These are phyloP conservation scores for Zangia roseola DNA, from an alignment of 768 basidiomycete species.

Conservation along the genomic window DNA sequence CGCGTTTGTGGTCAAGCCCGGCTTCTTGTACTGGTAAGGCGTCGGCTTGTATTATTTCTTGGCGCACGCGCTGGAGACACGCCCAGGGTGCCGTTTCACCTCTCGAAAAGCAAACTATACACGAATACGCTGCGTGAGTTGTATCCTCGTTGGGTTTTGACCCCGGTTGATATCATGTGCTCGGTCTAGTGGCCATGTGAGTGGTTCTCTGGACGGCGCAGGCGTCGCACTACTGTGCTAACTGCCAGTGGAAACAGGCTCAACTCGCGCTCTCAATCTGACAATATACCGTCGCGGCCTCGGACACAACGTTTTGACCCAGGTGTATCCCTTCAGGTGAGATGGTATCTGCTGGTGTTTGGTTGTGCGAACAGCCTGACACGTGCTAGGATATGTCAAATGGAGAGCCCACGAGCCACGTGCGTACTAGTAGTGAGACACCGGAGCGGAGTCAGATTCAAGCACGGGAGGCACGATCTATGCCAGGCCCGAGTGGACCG, in stretches of 20 bases:
- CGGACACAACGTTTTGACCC: background rate
- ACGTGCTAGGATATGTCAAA: background rate
- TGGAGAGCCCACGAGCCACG: background rate
- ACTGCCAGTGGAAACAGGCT: background rate
- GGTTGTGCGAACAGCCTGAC: background rate
- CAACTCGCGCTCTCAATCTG: background rate
- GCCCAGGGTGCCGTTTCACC: background rate
- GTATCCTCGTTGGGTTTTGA: background rate
- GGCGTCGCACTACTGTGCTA: background rate
- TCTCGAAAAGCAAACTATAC: background rate
- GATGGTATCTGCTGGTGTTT: background rate
- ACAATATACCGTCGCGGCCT: too few species aligned
- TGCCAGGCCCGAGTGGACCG: background rate
- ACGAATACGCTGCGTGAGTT: slow-evolving; percentile 1
- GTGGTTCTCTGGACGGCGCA: background rate
- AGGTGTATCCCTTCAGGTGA: background rate
- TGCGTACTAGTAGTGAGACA: background rate
- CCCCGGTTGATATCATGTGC: background rate
- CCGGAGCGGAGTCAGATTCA: background rate
- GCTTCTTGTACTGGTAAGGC: too few species aligned
- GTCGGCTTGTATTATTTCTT: too few species aligned
- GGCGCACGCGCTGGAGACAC: too few species aligned
- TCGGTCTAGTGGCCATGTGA: slow-evolving; percentile 1
- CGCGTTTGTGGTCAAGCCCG: background rate
- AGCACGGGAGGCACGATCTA: background rate